Base-by-base conservation (phyloP, 148 eudicot species). In the Vaccinium macrocarpon region DNA sequence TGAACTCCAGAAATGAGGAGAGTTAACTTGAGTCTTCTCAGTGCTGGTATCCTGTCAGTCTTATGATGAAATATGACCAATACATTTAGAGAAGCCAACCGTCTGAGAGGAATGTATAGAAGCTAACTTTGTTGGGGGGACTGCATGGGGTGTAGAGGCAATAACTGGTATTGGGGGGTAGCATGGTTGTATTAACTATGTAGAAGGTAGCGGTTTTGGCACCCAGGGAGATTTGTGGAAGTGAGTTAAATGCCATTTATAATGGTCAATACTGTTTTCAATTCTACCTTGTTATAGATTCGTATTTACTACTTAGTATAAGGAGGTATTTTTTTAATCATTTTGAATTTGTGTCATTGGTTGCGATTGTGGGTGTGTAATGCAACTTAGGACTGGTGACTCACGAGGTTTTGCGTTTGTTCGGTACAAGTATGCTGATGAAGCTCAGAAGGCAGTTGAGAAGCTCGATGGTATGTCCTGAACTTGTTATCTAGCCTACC, bases 391-490 rank as follows among this genome's bases (percentile, higher is more conserved):
- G 93, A 97, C 98, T 82, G 98, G 99, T 4, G 96, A 97, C 53
- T 97, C 99, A 0, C 92, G 99, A 19, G 98, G 98, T 16, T 97
- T 95, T 85, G 98, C 99, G 0, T 97, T 97, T 97, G 99, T 97
- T 59, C 91, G 99, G 38, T 95, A 94, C 79, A 95, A 95, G 95
- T 91, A 94, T 84, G 93, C 92, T 23, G 98, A 95, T 81, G 98
- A 95, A 86, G 98, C 98, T 3, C 92, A 89, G 85, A 92, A 95
- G 84, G 98, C 97, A 35, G 95, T 94, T 8, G 97, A 95, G n/a
- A 95, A 90, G 90, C 97, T 94, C 8, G 98, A 95, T 90, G 98
- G 98, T 92, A 82, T 38, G 76, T 23, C 27, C 29, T 87, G 1
- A 49, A 25, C 15, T 81, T 80, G 56, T 52, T 46, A 71, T 84